Evolutionary conservation across 2,329 filamentous ascomycete genomes (phyloP).

Genomic region (Fusarium nelsonii): DNA sequence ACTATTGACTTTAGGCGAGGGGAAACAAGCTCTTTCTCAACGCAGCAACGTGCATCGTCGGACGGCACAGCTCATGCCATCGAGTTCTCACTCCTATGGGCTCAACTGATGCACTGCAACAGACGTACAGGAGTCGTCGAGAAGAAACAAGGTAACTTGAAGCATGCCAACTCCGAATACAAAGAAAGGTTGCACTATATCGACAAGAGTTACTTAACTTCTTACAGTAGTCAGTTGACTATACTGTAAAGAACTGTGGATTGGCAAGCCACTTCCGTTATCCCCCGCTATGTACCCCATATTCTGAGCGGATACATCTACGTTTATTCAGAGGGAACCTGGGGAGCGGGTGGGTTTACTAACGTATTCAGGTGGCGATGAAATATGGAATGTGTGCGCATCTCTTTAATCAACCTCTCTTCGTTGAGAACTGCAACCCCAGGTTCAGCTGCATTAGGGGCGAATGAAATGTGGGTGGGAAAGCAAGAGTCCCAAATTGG

Average conservation of each 20-base stretch:
- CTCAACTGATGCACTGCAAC: neutral
- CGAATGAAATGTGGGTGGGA: slow-evolving; percentile 1
- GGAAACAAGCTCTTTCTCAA: slow-evolving; percentile 35
- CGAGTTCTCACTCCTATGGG: slow-evolving; percentile 16
- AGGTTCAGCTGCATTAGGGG: slow-evolving; percentile 8
- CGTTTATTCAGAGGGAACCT: slow-evolving; percentile 7
- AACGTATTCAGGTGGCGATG: slow-evolving; percentile 11
- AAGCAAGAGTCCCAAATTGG: slow-evolving; percentile 18
- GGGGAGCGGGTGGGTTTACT: slow-evolving; percentile 2
- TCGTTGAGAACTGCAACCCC: slow-evolving; percentile 9
- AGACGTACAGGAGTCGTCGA: neutral
- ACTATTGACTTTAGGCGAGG: slow-evolving; percentile 18
- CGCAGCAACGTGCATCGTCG: slow-evolving; percentile 23
- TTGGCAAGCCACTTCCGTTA: slow-evolving; percentile 33
- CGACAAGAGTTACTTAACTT: neutral
- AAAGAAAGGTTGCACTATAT: neutral
- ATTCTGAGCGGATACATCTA: slow-evolving; percentile 35
- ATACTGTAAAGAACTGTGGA: slow-evolving; percentile 13
- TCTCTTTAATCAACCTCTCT: neutral
- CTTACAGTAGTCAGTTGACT: neutral
- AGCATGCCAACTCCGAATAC: neutral
- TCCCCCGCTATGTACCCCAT: slow-evolving; percentile 39
- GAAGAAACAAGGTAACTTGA: neutral
- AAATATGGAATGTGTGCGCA: neutral
- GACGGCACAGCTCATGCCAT: slow-evolving; percentile 26